Base-by-base conservation (phyloP, 345 rosid genomes). In the Ricinus communis region DNA sequence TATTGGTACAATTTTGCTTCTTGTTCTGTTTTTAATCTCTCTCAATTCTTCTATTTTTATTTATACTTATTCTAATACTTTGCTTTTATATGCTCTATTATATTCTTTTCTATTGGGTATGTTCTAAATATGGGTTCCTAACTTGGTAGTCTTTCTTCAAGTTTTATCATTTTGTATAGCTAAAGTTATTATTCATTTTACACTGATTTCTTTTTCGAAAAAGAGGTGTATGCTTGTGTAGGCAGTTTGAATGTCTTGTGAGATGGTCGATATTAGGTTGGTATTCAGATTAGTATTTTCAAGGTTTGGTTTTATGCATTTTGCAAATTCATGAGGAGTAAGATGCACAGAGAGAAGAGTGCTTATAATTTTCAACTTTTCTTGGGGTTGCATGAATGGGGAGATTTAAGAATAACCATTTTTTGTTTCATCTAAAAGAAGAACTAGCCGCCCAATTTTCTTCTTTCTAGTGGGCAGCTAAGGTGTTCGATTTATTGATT, bases 1-100 rank as follows among this genome's bases (percentile, higher is more conserved):
- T 54, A 79, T 85, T 65, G 93, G 98, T 91, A 74, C 51, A 52
- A 12, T 65, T 43, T 41, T 63, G 38, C 15, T 13, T 57, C 62
- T n/a, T n/a, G n/a, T n/a, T 57, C 19, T 49, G 13, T 46, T 59
- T 45, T 52, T 50, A n/a, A n/a, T n/a, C n/a, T n/a, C n/a, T n/a
- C n/a, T n/a, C n/a, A n/a, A n/a, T n/a, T n/a, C n/a, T n/a, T n/a
- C n/a, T 31, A 19, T 24, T 50, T 38, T 19, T 25, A 50, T 16
- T 62, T 61, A n/a, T n/a, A n/a, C 18, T 65, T 62, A 21, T 33
- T 4, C 1, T 13, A 12, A 64, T 43, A 13, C n/a, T 56, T 25
- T 15, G 2, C n/a, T n/a, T n/a, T n/a, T 16, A 50, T 62, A 25
- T 18, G 61, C 40, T 52, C 8, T 25, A 19, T 0, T 27, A 0